Percentiles rank a stretch among this genome's conserved stretches.
Evolutionary conservation across 2,329 filamentous ascomycete genomes (phyloP).

Genomic region (Exserohilum turcica): DNA sequence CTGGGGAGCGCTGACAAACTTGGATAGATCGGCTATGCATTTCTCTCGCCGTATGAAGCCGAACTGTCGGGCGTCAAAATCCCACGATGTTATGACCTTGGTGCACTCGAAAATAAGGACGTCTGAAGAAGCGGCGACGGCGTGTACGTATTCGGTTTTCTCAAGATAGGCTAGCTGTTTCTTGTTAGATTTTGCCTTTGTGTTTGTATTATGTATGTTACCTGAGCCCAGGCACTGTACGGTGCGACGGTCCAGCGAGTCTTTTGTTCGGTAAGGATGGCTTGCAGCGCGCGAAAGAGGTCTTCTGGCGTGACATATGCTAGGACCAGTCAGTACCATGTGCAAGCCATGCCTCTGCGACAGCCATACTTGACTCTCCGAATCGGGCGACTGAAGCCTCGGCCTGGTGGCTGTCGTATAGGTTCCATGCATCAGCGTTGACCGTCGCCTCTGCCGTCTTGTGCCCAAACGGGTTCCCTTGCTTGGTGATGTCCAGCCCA

Average conservation of each 20-base stretch:
- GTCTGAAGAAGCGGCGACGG: slow-evolving; percentile 83
- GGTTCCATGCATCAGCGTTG: slow-evolving; percentile 80
- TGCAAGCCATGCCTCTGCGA: not conserved
- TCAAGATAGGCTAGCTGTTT: slow-evolving; percentile 77
- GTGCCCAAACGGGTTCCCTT: slow-evolving; percentile 63
- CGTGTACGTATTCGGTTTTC: slow-evolving; percentile 65
- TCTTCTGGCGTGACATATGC: slow-evolving; percentile 68
- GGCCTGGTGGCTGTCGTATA: slow-evolving; percentile 82
- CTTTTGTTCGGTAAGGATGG: slow-evolving; percentile 69
- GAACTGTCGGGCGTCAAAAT: slow-evolving; percentile 72
- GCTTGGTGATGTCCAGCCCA: slow-evolving; percentile 78
- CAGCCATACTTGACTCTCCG: slow-evolving; percentile 71
- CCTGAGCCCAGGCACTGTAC: slow-evolving; percentile 86
- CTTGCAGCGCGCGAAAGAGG: slow-evolving; percentile 77
- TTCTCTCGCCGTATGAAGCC: slow-evolving; percentile 67
- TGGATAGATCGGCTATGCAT: slow-evolving; percentile 69
- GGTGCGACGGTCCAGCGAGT: slow-evolving; percentile 83
- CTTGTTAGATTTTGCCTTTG: not conserved
- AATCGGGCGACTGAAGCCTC: slow-evolving; percentile 85
- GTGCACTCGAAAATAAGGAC: slow-evolving; percentile 83
- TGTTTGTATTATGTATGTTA: slow-evolving; percentile 44
- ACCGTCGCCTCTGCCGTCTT: slow-evolving; percentile 68
- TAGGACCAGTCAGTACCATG: slow-evolving; percentile 45
- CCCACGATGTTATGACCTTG: slow-evolving; percentile 70
- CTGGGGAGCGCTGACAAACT: slow-evolving; percentile 46